Evolutionary conservation across 768 basidiomycete species (phyloP).

Genomic region (Boletus pseudopeckii): DNA sequence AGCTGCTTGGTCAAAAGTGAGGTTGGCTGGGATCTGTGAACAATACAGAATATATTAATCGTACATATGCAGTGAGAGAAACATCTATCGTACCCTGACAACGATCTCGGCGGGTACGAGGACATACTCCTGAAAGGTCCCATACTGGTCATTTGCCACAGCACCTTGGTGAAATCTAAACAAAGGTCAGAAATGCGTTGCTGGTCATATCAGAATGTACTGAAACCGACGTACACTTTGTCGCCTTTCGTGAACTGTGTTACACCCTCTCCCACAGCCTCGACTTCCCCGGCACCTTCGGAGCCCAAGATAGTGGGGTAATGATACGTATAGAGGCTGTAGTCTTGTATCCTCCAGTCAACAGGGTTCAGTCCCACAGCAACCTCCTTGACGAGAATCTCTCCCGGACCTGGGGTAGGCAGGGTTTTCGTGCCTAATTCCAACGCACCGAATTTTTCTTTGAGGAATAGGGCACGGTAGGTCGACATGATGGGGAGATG

Average conservation of each 20-base stretch:
- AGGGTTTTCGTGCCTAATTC: conserved; percentile 6
- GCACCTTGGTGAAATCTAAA: conserved; percentile 19
- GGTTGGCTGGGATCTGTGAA: conserved; percentile 34
- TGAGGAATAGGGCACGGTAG: conserved; percentile 17
- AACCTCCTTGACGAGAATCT: conserved; percentile 42
- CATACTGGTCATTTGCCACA: conserved; percentile 1
- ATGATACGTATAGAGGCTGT: neutral
- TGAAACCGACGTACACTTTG: conserved; percentile 10
- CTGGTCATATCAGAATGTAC: neutral
- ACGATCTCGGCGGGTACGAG: conserved; percentile 22
- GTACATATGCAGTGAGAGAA: neutral
- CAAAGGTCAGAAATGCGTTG: neutral
- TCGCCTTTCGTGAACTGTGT: conserved; percentile 36
- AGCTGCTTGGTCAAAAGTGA: conserved; percentile 38
- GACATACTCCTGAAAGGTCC: conserved; percentile 29
- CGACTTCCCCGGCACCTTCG: conserved; percentile 40
- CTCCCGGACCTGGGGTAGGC: conserved; percentile 37
- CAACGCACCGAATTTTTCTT: conserved; percentile 17
- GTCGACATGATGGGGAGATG: conserved; percentile 6
- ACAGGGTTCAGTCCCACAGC: conserved; percentile 44
- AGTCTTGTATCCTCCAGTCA: conserved; percentile 33
- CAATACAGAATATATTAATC: conserved; percentile 12
- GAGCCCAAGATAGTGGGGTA: conserved; percentile 38
- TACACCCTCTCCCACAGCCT: conserved; percentile 39
- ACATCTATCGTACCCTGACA: conserved; percentile 5